These are phyloP conservation scores for Myxozyma lipomycoides DNA, from an alignment of 805 yeast species.

Conservation along the genomic window DNA sequence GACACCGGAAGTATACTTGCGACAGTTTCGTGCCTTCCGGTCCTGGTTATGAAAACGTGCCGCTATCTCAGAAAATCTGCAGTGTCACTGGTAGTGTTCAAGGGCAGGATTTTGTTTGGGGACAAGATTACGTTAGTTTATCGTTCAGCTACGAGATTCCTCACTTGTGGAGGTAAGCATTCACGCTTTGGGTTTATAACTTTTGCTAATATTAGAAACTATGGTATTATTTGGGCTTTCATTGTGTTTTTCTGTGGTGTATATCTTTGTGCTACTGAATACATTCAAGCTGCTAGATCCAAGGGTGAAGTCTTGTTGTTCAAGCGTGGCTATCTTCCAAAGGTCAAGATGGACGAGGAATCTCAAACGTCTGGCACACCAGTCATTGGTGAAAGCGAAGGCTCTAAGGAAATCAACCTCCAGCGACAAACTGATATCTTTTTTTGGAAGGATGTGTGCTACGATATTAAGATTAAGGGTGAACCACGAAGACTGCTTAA, in stretches of 20 bases:
- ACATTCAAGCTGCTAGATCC: conserved; percentile 38
- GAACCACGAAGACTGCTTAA: conserved; percentile 59
- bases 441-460: conserved; percentile 75
- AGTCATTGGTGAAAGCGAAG: conserved; percentile 11
- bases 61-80: conserved; percentile 46
- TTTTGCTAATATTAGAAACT: conserved; percentile 40
- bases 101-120: conserved; percentile 50
- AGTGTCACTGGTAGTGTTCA: conserved; percentile 53
- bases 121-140: conserved; percentile 46
- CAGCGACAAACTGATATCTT: conserved; percentile 46
- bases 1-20: conserved; percentile 41
- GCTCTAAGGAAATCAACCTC: conserved; percentile 15
- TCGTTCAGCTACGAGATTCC: conserved; percentile 45
- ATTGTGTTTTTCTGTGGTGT: conserved; percentile 50
- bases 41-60: conserved; percentile 37
- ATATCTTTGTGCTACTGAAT: conserved; percentile 55
- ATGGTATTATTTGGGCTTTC: conserved; percentile 59
- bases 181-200: background rate
- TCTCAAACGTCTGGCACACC: conserved; percentile 8
- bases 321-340: conserved; percentile 17
- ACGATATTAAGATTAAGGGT: conserved; percentile 59
- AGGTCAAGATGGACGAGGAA: conserved; percentile 19
- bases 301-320: conserved; percentile 27
- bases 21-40: conserved; percentile 45
- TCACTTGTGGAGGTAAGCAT: conserved; percentile 49